Evolutionary conservation across 2,329 filamentous ascomycete species (phyloP).

Genomic region (Teratosphaeria viscida): DNA sequence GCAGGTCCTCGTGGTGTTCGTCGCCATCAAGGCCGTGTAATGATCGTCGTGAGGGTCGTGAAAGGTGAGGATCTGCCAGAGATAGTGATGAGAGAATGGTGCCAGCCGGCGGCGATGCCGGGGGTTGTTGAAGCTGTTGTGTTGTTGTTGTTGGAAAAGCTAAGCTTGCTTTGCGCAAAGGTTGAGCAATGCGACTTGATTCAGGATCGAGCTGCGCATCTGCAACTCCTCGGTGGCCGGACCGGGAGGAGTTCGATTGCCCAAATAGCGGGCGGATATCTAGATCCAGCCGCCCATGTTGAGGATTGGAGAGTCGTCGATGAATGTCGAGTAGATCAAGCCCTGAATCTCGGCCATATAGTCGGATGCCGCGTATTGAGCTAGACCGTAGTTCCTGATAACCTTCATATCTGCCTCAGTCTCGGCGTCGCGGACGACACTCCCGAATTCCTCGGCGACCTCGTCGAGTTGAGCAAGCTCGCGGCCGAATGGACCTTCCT

Average conservation of each 20-base stretch:
- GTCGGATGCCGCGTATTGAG: conserved; percentile 66
- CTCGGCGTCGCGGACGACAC: conserved; percentile 46
- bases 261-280: not conserved
- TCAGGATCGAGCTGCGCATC: conserved; percentile 9
- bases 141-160: not conserved
- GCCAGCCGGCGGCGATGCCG: not conserved
- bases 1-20: conserved; percentile 11
- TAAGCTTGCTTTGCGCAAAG: not conserved
- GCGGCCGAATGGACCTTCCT: conserved; percentile 64
- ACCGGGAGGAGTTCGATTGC: conserved; percentile 20
- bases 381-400: conserved; percentile 58
- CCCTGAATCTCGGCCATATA: conserved; percentile 73
- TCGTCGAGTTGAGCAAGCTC: conserved; percentile 90
- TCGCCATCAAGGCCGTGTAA: not conserved
- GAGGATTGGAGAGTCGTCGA: conserved; percentile 16
- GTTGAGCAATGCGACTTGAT: conserved; percentile 4
- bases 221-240: conserved; percentile 19
- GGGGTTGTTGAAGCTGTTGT: not conserved
- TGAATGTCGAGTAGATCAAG: conserved; percentile 43
- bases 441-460: conserved; percentile 75
- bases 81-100: conserved; percentile 5
- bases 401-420: conserved; percentile 58
- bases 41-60: conserved; percentile 12
- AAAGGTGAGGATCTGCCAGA: conserved; percentile 14
- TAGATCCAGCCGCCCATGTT: conserved; percentile 12